These are phyloP conservation scores for Fraxinus baroniana DNA, from an alignment of 305 asterid species.

Conservation along the genomic window DNA sequence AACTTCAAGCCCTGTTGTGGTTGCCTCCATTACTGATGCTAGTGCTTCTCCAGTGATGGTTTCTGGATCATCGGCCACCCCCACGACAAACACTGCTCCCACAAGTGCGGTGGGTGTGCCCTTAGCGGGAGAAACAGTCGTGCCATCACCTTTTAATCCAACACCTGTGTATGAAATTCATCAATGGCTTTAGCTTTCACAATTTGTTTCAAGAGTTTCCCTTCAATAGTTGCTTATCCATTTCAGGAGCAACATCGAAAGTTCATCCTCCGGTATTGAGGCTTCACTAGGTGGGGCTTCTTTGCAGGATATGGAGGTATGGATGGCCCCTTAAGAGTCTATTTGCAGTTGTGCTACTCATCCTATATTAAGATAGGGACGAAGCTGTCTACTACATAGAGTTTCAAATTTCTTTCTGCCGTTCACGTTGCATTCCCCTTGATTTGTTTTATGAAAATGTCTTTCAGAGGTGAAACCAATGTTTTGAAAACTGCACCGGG, in stretches of 20 bases:
- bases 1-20: conserved; percentile 56
- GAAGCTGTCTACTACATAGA: neutral
- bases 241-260: conserved; percentile 49
- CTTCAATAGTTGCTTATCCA: conserved; percentile 20
- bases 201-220: neutral
- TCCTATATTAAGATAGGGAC: neutral
- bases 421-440: neutral
- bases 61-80: conserved; percentile 56
- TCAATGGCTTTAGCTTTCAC: neutral
- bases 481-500: neutral
- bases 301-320: conserved; percentile 73
- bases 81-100: conserved; percentile 39
- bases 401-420: conserved; percentile 9
- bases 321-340: conserved; percentile 4
- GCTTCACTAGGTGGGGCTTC: conserved; percentile 59
- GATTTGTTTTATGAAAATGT: neutral
- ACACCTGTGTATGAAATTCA: conserved; percentile 38
- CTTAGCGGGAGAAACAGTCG: conserved; percentile 41
- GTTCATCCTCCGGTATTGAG: conserved; percentile 41
- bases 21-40: conserved; percentile 51
- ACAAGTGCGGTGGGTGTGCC: conserved; percentile 42
- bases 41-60: conserved; percentile 43
- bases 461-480: neutral
- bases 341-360: conserved; percentile 21
- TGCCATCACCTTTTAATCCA: conserved; percentile 48